Percentiles rank a stretch among this genome's conserved stretches.
phyloP scores from a whole-genome alignment of 2,329 filamentous ascomycete genomes.

The Achaetomium macrosporum region DNA sequence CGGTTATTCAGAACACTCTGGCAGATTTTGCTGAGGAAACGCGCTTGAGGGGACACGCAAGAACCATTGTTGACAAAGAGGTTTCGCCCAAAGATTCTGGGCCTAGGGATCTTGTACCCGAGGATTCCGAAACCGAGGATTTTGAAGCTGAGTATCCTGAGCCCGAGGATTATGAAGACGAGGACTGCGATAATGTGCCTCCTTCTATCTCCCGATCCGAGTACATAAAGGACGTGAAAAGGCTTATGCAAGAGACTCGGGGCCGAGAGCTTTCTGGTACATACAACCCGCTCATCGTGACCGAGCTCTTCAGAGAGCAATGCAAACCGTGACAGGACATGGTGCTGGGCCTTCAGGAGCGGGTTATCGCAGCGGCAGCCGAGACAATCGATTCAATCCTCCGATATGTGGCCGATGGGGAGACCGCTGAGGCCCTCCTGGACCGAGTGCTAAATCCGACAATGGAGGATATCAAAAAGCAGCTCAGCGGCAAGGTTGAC shows the following conservation, averaged over 20 bases:
- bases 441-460: slow-evolving; percentile 18
- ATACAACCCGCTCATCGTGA: slow-evolving; percentile 32
- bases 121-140: too few relatives aligned
- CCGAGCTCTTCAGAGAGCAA: slow-evolving; percentile 31
- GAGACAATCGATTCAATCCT: slow-evolving; percentile 20
- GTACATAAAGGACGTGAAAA: slow-evolving; percentile 24
- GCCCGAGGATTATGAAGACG: too few relatives aligned
- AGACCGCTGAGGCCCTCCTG: slow-evolving; percentile 22
- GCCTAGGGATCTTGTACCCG: too few relatives aligned
- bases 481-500: slow-evolving; percentile 23
- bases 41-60: slow-evolving; percentile 36
- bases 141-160: too few relatives aligned
- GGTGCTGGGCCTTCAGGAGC: slow-evolving; percentile 14
- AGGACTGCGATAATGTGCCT: background rate
- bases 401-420: slow-evolving; percentile 14
- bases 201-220: slow-evolving; percentile 13
- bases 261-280: slow-evolving; percentile 34
- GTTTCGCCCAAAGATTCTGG: too few relatives aligned
- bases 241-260: slow-evolving; percentile 25
- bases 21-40: slow-evolving; percentile 42
- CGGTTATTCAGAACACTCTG: slow-evolving; percentile 47
- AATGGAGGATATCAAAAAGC: slow-evolving; percentile 20
- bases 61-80: slow-evolving; percentile 28
- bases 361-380: slow-evolving; percentile 16
- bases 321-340: slow-evolving; percentile 28